Evolutionary conservation across 495 filamentous ascomycete genomes (phyloP), one percentile per base, ranked within the genome.

Genomic region (Penicillium lividum): DNA sequence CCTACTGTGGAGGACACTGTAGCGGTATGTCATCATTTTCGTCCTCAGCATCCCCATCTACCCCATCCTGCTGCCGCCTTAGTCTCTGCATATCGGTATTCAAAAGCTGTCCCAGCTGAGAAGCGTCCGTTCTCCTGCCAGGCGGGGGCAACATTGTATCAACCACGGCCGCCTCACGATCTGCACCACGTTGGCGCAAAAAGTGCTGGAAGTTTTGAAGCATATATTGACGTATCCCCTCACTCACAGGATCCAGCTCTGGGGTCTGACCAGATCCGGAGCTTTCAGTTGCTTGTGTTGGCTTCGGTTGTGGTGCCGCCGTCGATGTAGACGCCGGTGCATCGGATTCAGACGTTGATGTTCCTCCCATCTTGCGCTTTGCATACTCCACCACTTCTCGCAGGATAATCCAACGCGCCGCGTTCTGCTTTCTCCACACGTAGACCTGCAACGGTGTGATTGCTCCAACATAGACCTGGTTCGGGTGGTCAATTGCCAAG

Each of bases 391-490:
- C 15, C 27, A 59, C 50, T 4, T 59, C 44, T 3, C 53, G 56
- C 10, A 64, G 27, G 4, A 64, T 9, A 7, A 53, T 11, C 18
- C 53, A 55, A 15, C 65, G 61, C 15, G 60, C 36, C 0, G 40
- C 54, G 36, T 65, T 68, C 25, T 75, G 68, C 11, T 60, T 55
- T 33, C 60, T 59, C 62, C 69, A 71, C 10, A 53, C 42, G 7
- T 60, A 57, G 9, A 64, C 38, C 38, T 40, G 15, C 4, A 40
- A 4, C n/a, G 38, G 38, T 4, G 38, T 40, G 5, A 62, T 70
- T 7, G 71, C 65, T 0, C 73, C 73, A 2, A 64, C 61, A 49
- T 77, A 77, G 5, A 77, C 65, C 29, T 65, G 56, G 28, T 67
- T 65, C 0, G 72, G 72, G 51, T 77, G 73, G 7, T 70, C 40